Base-by-base conservation (phyloP, 1,139 yeast genomes). In the Blastobotrys proliferans region DNA sequence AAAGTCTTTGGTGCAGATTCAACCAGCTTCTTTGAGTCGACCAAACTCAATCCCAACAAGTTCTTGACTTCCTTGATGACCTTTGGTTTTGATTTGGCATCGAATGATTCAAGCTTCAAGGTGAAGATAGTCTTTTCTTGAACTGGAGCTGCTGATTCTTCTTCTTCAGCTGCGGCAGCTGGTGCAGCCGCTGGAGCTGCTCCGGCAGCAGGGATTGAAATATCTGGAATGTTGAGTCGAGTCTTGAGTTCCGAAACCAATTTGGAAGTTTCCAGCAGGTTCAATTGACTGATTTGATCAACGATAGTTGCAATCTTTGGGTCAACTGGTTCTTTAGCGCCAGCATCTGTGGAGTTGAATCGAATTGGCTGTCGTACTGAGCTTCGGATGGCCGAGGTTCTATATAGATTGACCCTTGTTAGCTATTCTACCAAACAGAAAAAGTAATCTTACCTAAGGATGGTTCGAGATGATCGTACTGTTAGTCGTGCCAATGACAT, bases 21-120 rank as follows among this genome's bases (percentile, higher is more conserved):
- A 48, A 94, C 99, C 56, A 92, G 86, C 73, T 92, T 92, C 80
- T 92, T 94, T 50, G 97, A 86, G 64, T 92, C 98, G 49, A 92
- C 98, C 56, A 92, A 76, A 14, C 96, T 87, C 61, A 92, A 76
- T 8, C 97, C 97, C 61, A 92, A 76, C 65, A 92, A 73, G 50
- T 84, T 77, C 76, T 92, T 92, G 57, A 92, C 95, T 72, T 92
- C 98, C 74, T 92, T 92, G 67, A 92, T 94, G 64, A 92, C 79
- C 83, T 92, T 92, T 52, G 99, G 97, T 76, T 92, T 92, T 47
- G 95, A 72, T 72, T 90, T 88, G 50, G 97, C 79, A 60, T 92
- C 99, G 58, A 92, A 90, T 33, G 94, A 77, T 67, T 92, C 97
- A 59, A 92, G 79, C 70, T 90, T 94, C 64, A 92, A 72, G 58